Evolutionary conservation across 2,329 filamentous ascomycete genomes (phyloP).

Genomic region (Exophiala sideris): DNA sequence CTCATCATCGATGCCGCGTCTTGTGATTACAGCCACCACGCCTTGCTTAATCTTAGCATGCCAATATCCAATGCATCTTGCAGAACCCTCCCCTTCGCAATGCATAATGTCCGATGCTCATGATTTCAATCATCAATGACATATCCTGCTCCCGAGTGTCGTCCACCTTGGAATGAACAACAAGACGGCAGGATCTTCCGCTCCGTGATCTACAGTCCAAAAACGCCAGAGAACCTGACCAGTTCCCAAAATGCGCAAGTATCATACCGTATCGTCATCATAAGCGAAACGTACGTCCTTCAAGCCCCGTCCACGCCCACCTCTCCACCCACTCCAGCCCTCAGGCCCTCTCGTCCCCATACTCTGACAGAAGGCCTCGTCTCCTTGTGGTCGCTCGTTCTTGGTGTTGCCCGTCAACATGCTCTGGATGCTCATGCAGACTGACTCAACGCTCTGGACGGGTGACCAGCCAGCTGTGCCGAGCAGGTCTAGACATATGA

Average conservation of each 20-base stretch:
- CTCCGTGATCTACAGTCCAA: neutral
- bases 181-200: too few species aligned
- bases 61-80: too few species aligned
- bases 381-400: constrained; percentile 83
- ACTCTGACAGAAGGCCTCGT: constrained; percentile 74
- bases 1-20: too few species aligned
- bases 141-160: too few species aligned
- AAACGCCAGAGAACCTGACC: neutral
- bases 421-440: constrained; percentile 96
- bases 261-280: constrained; percentile 76
- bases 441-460: constrained; percentile 93
- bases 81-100: too few species aligned
- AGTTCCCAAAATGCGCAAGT: constrained; percentile 1
- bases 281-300: constrained; percentile 92
- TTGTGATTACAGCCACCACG: too few species aligned
- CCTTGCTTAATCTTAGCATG: too few species aligned
- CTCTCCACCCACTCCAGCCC: constrained; percentile 25
- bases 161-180: too few species aligned
- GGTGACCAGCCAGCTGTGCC: constrained; percentile 89
- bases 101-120: too few species aligned
- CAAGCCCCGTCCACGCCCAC: constrained; percentile 69
- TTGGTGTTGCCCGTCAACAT: constrained; percentile 96
- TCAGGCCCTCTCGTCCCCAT: constrained; percentile 27
- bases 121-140: too few species aligned
- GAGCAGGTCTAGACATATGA: constrained; percentile 94